Conservation (phyloP, 352 stramenopile genomes). For the Phytophthora litchii region DNA sequence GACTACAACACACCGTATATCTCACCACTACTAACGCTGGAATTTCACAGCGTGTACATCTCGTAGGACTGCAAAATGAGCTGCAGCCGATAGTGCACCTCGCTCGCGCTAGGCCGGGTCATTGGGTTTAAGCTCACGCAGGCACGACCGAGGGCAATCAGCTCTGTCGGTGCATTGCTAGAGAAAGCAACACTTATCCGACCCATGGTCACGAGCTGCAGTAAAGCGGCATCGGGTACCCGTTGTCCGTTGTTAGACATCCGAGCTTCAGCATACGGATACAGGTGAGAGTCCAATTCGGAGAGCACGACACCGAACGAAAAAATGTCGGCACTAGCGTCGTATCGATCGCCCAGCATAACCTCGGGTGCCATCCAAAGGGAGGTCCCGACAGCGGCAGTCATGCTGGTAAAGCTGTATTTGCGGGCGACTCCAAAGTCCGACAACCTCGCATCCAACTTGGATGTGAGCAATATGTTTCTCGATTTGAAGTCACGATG, state of each 20-base stretch:
- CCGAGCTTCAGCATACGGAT: constrained; percentile 29
- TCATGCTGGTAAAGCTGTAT: constrained; percentile 40
- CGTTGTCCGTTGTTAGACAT: constrained; percentile 16
- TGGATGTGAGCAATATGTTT: constrained; percentile 46
- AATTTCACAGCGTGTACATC: constrained; percentile 28
- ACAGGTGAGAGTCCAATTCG: constrained; percentile 38
- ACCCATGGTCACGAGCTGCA: constrained; percentile 32
- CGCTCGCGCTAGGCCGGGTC: constrained; percentile 23
- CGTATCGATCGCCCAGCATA: constrained; percentile 42
- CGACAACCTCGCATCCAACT: constrained; percentile 43
- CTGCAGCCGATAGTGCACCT: constrained; percentile 35
- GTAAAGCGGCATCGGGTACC: constrained; percentile 24
- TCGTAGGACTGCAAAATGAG: constrained; percentile 27
- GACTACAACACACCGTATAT: neutral
- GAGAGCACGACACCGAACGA: constrained; percentile 47
- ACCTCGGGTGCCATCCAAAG: constrained; percentile 52
- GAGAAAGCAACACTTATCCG: constrained; percentile 32
- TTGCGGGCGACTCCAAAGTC: constrained; percentile 50
- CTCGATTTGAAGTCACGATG: constrained; percentile 59
- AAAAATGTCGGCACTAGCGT: constrained; percentile 49
- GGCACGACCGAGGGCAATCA: constrained; percentile 24
- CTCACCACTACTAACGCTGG: constrained; percentile 3
- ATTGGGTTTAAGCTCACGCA: constrained; percentile 30
- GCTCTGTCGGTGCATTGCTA: constrained; percentile 1
- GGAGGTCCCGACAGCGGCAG: constrained; percentile 33